Base-by-base conservation (phyloP, 768 basidiomycete species). In the Epithele typhae region DNA sequence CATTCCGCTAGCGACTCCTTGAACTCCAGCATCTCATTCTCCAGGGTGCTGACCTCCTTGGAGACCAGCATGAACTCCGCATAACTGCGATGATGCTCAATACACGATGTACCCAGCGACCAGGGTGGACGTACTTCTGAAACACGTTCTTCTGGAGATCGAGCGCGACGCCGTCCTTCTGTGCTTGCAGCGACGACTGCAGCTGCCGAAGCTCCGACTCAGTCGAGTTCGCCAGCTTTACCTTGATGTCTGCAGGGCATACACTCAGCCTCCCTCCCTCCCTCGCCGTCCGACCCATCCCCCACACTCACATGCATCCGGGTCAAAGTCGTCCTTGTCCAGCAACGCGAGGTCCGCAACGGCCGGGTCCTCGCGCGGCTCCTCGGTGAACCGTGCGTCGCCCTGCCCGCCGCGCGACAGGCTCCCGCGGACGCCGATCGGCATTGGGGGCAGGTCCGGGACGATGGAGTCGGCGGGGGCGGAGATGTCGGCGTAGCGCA, bases 1-100 rank as follows among this genome's bases (percentile, higher is more conserved):
- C 94, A 98, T 61, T 99, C 96, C 11, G 88, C 84, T 3, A 98
- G 75, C 5, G 87, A 78, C 45, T 94, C 92, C 64, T 96, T 97
- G 63, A 99, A 80, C 60, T 98, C 94, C 24, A 97, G 77, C 87
- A 98, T 90, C 64, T 97, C 94, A 60, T 93, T 94, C 71, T 99
- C 96, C 22, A 99, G 79, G 1, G 89, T 85, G 22, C 88, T 85
- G 44, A 99, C 95, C 68, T 98, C 96, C 62, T 98, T 98, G 3
- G 96, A 96, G 18, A 99, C 90, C 45, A 87, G 75, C 22, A 99
- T 90, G 62, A 98, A 98, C 63, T 98, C 92, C 37, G 93, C 89
- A 61, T 98, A 98, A 68, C 95, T 98, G n/a, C n/a, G n/a, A n/a
- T 12, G 1, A 8, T 5, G 10, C 2, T 1, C 18, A 7, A 18